These are phyloP conservation scores for Globisporangium polare DNA, from an alignment of 352 stramenopile genomes.

Conservation along the genomic window DNA sequence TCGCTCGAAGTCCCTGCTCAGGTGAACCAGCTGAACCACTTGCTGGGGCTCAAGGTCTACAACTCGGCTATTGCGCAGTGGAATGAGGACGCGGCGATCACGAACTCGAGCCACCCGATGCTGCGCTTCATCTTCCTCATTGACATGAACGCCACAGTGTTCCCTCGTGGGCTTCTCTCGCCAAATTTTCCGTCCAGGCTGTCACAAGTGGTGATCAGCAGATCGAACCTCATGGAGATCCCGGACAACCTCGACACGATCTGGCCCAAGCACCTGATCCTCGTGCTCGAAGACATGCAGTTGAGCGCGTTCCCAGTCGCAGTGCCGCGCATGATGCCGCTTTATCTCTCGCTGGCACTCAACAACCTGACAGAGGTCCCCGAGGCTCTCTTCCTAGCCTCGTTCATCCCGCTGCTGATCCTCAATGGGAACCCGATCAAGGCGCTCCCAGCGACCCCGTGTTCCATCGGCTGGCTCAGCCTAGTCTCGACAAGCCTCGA, in stretches of 20 bases:
- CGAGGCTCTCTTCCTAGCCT: neutral
- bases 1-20: slow-evolving; percentile 5
- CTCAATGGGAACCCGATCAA: slow-evolving; percentile 16
- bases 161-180: slow-evolving; percentile 10
- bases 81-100: slow-evolving; percentile 13
- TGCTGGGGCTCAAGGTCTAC: slow-evolving; percentile 20
- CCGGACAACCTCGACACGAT: slow-evolving; percentile 7
- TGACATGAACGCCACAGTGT: slow-evolving; percentile 4
- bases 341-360: slow-evolving; percentile 5
- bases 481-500: neutral
- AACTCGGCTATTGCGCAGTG: slow-evolving; percentile 17
- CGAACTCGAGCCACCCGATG: slow-evolving; percentile 1
- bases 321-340: neutral
- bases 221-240: slow-evolving; percentile 4
- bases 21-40: neutral
- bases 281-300: slow-evolving; percentile 1
- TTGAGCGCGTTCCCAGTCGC: neutral
- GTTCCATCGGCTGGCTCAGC: neutral
- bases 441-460: neutral
- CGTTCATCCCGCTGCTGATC: neutral
- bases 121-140: slow-evolving; percentile 12
- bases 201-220: slow-evolving; percentile 5
- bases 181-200: slow-evolving; percentile 10
- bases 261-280: slow-evolving; percentile 1
- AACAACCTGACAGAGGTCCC: slow-evolving; percentile 6